These are phyloP conservation scores for Raffaelea albimanens DNA, from an alignment of 2,329 filamentous ascomycete species.

Conservation along the genomic window DNA sequence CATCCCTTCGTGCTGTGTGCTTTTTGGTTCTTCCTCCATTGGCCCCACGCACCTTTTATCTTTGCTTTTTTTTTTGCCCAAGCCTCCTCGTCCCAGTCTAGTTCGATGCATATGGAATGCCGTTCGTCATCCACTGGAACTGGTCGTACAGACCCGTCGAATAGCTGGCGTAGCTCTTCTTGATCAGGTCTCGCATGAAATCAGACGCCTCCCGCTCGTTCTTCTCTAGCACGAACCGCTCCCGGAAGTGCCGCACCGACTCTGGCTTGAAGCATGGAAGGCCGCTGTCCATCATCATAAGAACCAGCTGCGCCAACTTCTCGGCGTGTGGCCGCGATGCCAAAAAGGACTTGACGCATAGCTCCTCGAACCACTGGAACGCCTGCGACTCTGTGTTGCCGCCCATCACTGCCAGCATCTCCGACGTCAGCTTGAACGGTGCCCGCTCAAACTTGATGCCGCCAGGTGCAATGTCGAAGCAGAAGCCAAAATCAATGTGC, in stretches of 20 bases:
- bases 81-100: conserved; percentile 2
- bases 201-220: conserved; percentile 88
- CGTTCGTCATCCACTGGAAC: conserved; percentile 54
- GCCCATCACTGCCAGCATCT: conserved; percentile 99
- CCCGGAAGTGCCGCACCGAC: conserved; percentile 83
- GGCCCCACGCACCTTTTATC: neutral
- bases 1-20: too few relatives aligned
- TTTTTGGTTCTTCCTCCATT: neutral
- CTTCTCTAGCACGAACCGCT: conserved; percentile 87
- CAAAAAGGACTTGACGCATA: conserved; percentile 92
- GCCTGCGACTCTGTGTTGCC: conserved; percentile 74
- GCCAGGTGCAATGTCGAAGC: conserved; percentile 95
- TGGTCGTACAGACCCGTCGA: conserved; percentile 95
- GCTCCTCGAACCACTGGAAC: conserved; percentile 93
- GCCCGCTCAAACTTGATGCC: conserved; percentile 96
- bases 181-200: conserved; percentile 82
- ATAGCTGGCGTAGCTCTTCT: conserved; percentile 83
- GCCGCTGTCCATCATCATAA: conserved; percentile 92
- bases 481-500: conserved; percentile 99
- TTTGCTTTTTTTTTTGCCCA: neutral
- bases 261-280: conserved; percentile 97
- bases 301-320: conserved; percentile 81
- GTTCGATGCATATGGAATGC: conserved; percentile 14
- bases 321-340: conserved; percentile 78
- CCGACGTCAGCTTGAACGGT: conserved; percentile 92